Percentiles rank a stretch among this genome's conserved stretches.
These are phyloP conservation scores for Boletales sp. DNA, from an alignment of 768 basidiomycete genomes.

Conservation along the genomic window DNA sequence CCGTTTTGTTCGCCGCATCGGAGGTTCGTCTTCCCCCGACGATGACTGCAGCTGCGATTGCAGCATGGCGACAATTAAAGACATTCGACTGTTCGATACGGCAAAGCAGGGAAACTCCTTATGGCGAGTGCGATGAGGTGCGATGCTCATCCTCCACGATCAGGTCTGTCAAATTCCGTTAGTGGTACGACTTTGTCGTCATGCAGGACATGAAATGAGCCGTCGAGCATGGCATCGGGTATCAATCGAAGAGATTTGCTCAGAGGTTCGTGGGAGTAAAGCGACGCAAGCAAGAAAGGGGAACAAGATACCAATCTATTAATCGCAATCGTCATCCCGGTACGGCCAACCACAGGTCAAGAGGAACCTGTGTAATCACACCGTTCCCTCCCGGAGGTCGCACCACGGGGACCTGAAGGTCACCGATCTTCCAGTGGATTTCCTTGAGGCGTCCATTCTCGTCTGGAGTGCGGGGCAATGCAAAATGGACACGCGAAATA, in stretches of 20 bases:
- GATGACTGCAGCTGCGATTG: not conserved
- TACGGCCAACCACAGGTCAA: conserved; percentile 25
- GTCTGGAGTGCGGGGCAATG: conserved; percentile 28
- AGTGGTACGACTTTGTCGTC: too few relatives aligned
- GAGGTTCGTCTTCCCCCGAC: not conserved
- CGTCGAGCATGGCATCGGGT: too few relatives aligned
- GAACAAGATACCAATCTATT: not conserved
- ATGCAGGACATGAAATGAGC: too few relatives aligned
- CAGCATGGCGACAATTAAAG: not conserved
- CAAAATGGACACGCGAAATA: conserved; percentile 33
- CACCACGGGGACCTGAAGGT: conserved; percentile 36
- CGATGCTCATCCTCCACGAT: too few relatives aligned
- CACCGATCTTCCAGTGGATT: conserved; percentile 34
- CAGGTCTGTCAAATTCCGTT: too few relatives aligned
- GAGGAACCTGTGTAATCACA: conserved; percentile 30
- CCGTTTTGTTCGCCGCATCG: not conserved
- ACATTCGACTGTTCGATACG: too few relatives aligned
- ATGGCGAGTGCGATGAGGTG: too few relatives aligned
- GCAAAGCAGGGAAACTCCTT: too few relatives aligned
- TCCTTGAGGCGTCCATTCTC: conserved; percentile 29
- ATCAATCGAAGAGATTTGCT: too few relatives aligned
- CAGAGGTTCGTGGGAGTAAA: too few relatives aligned
- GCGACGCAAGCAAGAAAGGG: too few relatives aligned
- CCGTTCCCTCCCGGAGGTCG: conserved; percentile 32
- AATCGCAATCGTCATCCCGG: conserved; percentile 7